Evolutionary conservation across 2,329 filamentous ascomycete genomes (phyloP), one percentile per base, ranked within the genome.

Genomic region (Graphilbum fragrans): DNA sequence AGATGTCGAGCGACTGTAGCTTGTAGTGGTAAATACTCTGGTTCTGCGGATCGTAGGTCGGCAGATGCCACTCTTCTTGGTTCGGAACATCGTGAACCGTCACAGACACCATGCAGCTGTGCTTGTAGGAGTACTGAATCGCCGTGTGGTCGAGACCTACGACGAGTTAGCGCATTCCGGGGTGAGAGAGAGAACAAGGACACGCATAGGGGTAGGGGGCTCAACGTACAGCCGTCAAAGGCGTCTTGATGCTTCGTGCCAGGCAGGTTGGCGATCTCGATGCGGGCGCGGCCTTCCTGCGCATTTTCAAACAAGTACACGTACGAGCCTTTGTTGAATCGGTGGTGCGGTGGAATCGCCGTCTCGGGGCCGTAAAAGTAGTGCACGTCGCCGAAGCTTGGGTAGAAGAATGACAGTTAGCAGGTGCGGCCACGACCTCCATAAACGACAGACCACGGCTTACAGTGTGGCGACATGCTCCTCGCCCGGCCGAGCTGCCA

Each of bases 11-110:
- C 0, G 79, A 80, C 55, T 86, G 78, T 8, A 90, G 70, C 55
- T 77, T 78, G 62, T 86, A 86, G 66, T 86, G 75, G 57, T 86
- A 87, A 57, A 82, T 86, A 55, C 74, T 78, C 58, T 87, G 76
- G 58, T 86, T 85, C 39, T 69, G 69, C 2, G 76, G 75, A 56
- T 88, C 82, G 56, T 72, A 82, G 1, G 77, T 77, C 2, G 82
- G 82, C 7, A 88, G 68, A 58, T 86, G 81, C 84, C 83, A 88
- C 57, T 86, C 67, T 47, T 71, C 71, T 37, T 64, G 63, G 48
- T 72, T 58, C 42, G 64, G 53, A 45, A 61, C 53, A 43, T 68
- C 65, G 47, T 80, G 74, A 34, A 86, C 72, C 3, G 67, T 72
- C 48, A 88, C 62, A 10, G 74, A 82, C 49, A 86, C 77, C 45